Base-by-base conservation (phyloP, 2,329 filamentous ascomycete species). In the Salinomyces thailandicus region DNA sequence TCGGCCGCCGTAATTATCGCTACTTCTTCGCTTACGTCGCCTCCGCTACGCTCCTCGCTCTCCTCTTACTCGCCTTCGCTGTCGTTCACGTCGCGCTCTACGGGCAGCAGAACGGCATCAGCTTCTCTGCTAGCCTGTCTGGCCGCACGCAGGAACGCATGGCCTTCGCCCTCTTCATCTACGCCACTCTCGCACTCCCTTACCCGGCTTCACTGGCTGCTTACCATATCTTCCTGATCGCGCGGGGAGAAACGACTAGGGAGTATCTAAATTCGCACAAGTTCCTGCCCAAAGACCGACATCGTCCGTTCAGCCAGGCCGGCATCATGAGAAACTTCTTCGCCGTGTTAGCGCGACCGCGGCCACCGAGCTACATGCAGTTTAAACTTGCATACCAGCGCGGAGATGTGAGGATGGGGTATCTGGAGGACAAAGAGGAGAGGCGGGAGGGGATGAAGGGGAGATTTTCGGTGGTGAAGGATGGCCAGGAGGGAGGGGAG, bases 211-310 rank as follows among this genome's bases (percentile, higher is more conserved):
- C 85, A 29, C 67, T 98, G 5, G 84, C 79, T 67, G 73, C 75
- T 15, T 98, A 98, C 58, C 91, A 98, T 62, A 57, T 96, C 31
- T 95, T 93, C 64, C 71, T 98, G 29, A 85, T 93, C 64, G 81
- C 77, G 5, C 73, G 89, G 19, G 91, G 89, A 33, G 89, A 98
- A 66, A 98, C 89, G 0, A 98, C 91, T 1, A 73, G 91, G 49
- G 91, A 98, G 62, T 95, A 94, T 59, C 76, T 98, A 46, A 94
- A 93, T 62, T 87, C 83, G 4, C 85, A 94, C 62, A 96, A 96
- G 61, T 96, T 98, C 58, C 67, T 81, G 45, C 93, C 91, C 63
- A 81, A 81, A 50, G 89, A 98, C 58, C 77, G 91, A 9, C 93
- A 94, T 61, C 72, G 87, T 29, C 85, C 91, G 1, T 98, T 93